Percentiles rank a stretch among this genome's conserved stretches.
Conservation (phyloP, 2,329 filamentous ascomycete species). For the Escovopsis weberi region DNA sequence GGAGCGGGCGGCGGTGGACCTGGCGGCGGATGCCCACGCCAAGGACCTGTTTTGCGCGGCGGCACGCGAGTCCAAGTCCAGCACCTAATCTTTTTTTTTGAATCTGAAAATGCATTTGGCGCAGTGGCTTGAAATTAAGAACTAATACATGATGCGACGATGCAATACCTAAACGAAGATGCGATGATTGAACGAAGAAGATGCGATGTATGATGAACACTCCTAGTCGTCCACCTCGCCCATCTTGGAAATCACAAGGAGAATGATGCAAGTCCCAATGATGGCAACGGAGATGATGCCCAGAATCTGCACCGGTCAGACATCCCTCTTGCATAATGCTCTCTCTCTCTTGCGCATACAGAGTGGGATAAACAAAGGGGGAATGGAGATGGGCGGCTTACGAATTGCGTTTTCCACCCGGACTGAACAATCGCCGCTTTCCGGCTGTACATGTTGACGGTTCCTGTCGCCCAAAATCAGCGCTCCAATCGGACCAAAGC, state of each 20-base stretch:
- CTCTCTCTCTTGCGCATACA: too few relatives aligned
- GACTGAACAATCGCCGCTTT: constrained; percentile 76
- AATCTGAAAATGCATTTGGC: constrained; percentile 16
- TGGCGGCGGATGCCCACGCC: constrained; percentile 23
- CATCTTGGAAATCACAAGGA: constrained; percentile 38
- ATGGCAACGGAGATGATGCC: constrained; percentile 47
- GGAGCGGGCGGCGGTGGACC: constrained; percentile 11
- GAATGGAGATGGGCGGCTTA: too few relatives aligned
- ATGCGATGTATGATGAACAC: too few relatives aligned
- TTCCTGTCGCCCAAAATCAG: constrained; percentile 30
- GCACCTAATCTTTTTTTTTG: too few relatives aligned
- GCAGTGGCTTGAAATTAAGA: constrained; percentile 3
- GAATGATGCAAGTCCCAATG: constrained; percentile 48
- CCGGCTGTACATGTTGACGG: constrained; percentile 65
- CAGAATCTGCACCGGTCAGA: constrained; percentile 34
- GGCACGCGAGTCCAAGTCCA: too few relatives aligned
- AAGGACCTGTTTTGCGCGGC: constrained; percentile 54
- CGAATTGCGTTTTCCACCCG: constrained; percentile 81
- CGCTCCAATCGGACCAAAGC: background rate
- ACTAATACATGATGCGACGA: too few relatives aligned
- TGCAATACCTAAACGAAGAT: too few relatives aligned
- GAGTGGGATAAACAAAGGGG: too few relatives aligned
- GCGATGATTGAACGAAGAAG: too few relatives aligned
- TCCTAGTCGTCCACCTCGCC: too few relatives aligned
- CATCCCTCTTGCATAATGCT: too few relatives aligned